phyloP scores from a whole-genome alignment of 495 filamentous ascomycete species.

The Choiromyces venosus region DNA sequence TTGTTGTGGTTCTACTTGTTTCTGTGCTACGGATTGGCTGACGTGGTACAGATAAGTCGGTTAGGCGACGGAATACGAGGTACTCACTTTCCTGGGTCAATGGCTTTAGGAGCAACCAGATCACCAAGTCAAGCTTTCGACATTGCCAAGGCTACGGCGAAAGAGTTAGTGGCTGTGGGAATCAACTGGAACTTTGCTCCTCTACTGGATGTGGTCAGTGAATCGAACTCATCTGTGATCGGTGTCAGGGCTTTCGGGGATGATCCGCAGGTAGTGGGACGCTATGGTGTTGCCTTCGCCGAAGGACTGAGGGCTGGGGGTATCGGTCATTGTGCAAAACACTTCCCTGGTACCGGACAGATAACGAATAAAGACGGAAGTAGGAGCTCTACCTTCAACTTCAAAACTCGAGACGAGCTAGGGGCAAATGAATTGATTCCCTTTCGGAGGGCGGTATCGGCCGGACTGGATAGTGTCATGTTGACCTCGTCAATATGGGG shows the following conservation, averaged over 20 bases:
- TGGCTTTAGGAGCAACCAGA: conserved; percentile 43
- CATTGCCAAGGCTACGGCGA: conserved; percentile 42
- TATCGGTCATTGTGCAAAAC: conserved; percentile 42
- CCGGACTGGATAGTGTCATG: conserved; percentile 42
- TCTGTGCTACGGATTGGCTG: conserved; percentile 17
- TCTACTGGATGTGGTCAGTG: conserved; percentile 42
- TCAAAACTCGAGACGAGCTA: conserved; percentile 36
- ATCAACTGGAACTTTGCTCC: conserved; percentile 45
- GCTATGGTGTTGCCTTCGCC: conserved; percentile 42
- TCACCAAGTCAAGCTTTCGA: conserved; percentile 43
- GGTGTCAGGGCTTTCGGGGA: conserved; percentile 43
- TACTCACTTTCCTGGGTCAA: conserved; percentile 43
- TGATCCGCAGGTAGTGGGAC: conserved; percentile 40
- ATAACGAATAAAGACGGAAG: conserved; percentile 29
- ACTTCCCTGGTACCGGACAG: conserved; percentile 41
- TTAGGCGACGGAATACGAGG: conserved; percentile 42
- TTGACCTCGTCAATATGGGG: conserved; percentile 41
- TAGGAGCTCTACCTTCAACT: conserved; percentile 30
- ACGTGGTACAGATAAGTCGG: conserved; percentile 41
- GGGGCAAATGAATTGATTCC: conserved; percentile 41
- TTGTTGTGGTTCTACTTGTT: conserved; percentile 7
- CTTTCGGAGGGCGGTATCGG: conserved; percentile 42
- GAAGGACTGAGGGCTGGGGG: conserved; percentile 42
- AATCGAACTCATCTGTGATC: conserved; percentile 26
- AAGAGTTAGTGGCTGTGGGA: conserved; percentile 41